Base-by-base conservation (phyloP, 805 yeast genomes). In the Saccharomycopsis oosterbeekiorum region DNA sequence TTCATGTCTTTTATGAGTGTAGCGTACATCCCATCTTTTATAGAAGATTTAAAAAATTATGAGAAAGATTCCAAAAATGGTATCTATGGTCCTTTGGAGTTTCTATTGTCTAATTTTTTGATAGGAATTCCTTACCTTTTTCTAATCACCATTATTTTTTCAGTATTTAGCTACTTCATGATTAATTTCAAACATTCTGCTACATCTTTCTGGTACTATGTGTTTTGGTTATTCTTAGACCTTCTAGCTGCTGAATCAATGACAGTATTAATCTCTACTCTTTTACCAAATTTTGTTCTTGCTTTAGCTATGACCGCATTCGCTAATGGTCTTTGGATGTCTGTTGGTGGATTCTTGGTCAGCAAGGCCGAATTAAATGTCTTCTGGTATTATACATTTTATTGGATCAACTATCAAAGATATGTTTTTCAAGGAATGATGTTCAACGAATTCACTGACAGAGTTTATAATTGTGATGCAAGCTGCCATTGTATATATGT, bases 1-100 rank as follows among this genome's bases (percentile, higher is more conserved):
- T 75, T 75, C 66, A 75, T 75, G 77, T 74, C 76, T n/a, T 75
- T 75, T 62, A 75, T 75, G 78, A 69, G 76, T 1, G 78, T 75
- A 40, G 78, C 78, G 2, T 42, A 42, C 21, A 42, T 42, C 21
- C 50, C 50, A 12, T 42, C 60, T 60, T 64, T 8, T 59, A 71
- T 15, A 75, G 65, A 64, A 66, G 64, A 50, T 71, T 73, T 61
- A 78, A 75, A 50, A 42, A 42, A 42, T 42, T 42, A 42, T 42
- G 50, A 42, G 21, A 42, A 42, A 42, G 50, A 42, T 12, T 62
- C 69, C n/a, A 59, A 66, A 59, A 75, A 75, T 62, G 78, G 78
- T 14, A 63, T 75, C 37, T 74, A 74, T 64, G 77, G 78, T 1
- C 75, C 76, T 0, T 63, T 67, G 12, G 68, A 77, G 6, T 75